Evolutionary conservation across 1,284 basidiomycete genomes (phyloP), one percentile per base, ranked within the genome.

Genomic region (Coriolopsis trogii): DNA sequence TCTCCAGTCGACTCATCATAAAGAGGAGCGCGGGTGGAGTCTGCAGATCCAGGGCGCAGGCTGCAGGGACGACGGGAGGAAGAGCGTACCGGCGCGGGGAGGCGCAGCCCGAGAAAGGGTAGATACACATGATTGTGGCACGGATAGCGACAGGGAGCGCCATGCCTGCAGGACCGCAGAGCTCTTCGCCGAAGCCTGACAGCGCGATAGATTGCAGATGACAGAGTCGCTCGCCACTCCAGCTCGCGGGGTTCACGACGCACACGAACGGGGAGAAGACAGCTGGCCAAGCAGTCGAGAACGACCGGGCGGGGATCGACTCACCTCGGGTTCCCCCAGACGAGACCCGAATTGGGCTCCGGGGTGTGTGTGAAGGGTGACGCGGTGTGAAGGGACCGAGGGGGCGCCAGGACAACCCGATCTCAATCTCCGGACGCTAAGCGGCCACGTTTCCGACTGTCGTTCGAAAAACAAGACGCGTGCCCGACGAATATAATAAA

Each of bases 341-440:
- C 28, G 26, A 26, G 12, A 42, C 39, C 46, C 43, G 43, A 49
- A 38, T 28, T 21, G 15, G 38, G 38, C 21, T 41, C 39, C n/a
- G n/a, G n/a, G 39, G 41, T 9, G 13, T 29, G 24, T 51, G 56
- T 49, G 56, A 58, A 58, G 56, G 46, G 49, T 58, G 52, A 58
- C 50, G 50, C 49, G 31, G 44, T 47, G 50, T 50, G 53, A 58
- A 51, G 43, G 18, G 33, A 16, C 42, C 38, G 43, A 25, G 20
- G 43, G 36, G 46, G 37, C 51, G 45, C 34, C 38, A 46, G 38
- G 44, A 23, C 43, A 16, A 41, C 34, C 41, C 47, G 51, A 55
- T 55, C 37, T 6, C 26, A 29, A 56, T 55, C 53, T 47, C 25
- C 33, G 25, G 40, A 30, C n/a, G 39, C 42, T 45, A 34, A 25